A percentile compares a stretch with the other conserved stretches of the same genome.
phyloP scores from a whole-genome alignment of 805 yeast species.

The Saturnispora sekii region DNA sequence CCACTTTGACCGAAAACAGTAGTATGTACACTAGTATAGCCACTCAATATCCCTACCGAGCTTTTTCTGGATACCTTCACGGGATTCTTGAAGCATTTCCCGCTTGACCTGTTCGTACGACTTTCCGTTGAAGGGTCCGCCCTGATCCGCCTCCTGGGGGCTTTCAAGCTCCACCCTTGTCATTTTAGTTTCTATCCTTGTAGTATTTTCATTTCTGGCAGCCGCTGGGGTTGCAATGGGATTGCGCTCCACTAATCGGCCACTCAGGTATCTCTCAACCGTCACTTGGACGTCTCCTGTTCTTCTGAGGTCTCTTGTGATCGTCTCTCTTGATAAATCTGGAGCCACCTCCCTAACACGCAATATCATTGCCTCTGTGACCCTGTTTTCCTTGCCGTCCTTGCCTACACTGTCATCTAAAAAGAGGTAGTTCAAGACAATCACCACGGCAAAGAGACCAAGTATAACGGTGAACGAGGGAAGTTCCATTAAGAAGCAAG shows the following conservation, averaged over 20 bases:
- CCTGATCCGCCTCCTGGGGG: slow-evolving; percentile 9
- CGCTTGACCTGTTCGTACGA: slow-evolving; percentile 39
- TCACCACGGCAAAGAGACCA: slow-evolving; percentile 40
- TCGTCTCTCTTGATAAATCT: slow-evolving; percentile 54
- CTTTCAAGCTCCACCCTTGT: not conserved
- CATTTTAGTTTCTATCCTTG: not conserved
- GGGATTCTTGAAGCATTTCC: slow-evolving; percentile 52
- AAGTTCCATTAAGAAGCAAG: slow-evolving; percentile 13
- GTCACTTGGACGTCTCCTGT: slow-evolving; percentile 80
- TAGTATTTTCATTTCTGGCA: not conserved
- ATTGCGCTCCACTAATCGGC: slow-evolving; percentile 27
- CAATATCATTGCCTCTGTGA: slow-evolving; percentile 69
- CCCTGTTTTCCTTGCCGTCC: slow-evolving; percentile 1
- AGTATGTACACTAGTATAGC: not conserved
- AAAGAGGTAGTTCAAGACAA: slow-evolving; percentile 58
- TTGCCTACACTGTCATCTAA: slow-evolving; percentile 22
- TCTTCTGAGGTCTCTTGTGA: slow-evolving; percentile 59
- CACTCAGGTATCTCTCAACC: slow-evolving; percentile 57
- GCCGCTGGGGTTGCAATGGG: not conserved
- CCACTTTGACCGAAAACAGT: slow-evolving; percentile 23
- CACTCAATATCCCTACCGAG: slow-evolving; percentile 10
- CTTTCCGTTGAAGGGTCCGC: slow-evolving; percentile 32
- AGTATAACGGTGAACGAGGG: slow-evolving; percentile 42
- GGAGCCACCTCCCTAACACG: slow-evolving; percentile 83
- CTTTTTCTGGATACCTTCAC: slow-evolving; percentile 37